Percentiles rank a stretch among this genome's conserved stretches.
Conservation (phyloP, 768 basidiomycete species). For the Rhizopogon roseolus region DNA sequence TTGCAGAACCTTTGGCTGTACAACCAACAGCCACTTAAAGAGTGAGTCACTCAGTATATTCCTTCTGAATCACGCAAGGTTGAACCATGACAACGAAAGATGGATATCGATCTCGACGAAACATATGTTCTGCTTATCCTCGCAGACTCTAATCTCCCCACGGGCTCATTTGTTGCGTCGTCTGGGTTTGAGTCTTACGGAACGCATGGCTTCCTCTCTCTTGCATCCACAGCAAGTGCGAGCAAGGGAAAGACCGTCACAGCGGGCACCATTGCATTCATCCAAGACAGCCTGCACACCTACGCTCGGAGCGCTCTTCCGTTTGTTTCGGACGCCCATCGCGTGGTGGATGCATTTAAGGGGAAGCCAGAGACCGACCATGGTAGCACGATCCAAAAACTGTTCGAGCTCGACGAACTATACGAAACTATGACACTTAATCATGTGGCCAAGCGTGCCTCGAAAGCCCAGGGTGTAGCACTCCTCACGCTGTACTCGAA, state of each 20-base stretch:
- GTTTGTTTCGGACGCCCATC: constrained; percentile 75
- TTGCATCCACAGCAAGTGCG: constrained; percentile 15
- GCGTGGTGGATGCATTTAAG: constrained; percentile 21
- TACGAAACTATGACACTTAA: constrained; percentile 89
- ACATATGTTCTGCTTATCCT: constrained; percentile 74
- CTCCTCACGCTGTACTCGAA: constrained; percentile 84
- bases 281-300: constrained; percentile 67
- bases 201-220: constrained; percentile 72
- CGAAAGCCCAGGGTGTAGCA: constrained; percentile 88
- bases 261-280: constrained; percentile 45
- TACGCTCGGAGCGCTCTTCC: constrained; percentile 75
- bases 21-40: background rate
- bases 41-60: background rate
- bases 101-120: constrained; percentile 42
- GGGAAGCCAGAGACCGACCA: background rate
- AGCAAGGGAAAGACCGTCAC: constrained; percentile 15
- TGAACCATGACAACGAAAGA: background rate
- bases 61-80: background rate
- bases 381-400: constrained; percentile 11
- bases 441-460: constrained; percentile 83
- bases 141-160: constrained; percentile 91
- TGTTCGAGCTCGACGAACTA: constrained; percentile 61
- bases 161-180: constrained; percentile 94
- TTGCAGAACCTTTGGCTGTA: background rate
- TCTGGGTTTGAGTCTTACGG: constrained; percentile 88